Evolutionary conservation across 805 yeast genomes (phyloP), one percentile per base, ranked within the genome.

Genomic region (Ogataea paradorogensis): DNA sequence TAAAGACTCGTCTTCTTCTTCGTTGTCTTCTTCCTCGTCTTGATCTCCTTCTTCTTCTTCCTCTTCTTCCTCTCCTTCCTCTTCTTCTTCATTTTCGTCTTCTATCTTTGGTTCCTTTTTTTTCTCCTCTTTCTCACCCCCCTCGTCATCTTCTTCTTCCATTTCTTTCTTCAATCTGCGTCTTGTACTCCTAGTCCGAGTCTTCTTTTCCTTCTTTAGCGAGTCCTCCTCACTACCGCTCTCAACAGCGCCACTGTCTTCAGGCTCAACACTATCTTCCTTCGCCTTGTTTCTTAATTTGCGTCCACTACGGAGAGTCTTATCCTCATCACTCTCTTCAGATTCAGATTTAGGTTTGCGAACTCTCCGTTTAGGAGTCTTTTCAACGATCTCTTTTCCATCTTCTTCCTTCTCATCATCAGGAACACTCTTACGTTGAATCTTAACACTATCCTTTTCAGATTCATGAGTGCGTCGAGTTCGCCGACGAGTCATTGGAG

Each of bases 111-210:
- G 8, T n/a, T 25, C 27, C 11, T 25, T 13, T n/a, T 25, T 10
- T 4, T 10, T 14, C 16, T 27, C 34, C 27, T 27, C 42, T 24
- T 33, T 29, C 22, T 38, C 47, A 20, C 32, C 38, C 10, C 26
- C 40, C 15, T 28, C 27, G 5, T 15, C 38, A 14, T 30, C 45
- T 16, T 40, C 43, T 32, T 32, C 37, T 30, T 39, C 42, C 0
- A 38, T 43, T 29, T 40, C 52, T 27, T 46, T 40, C 27, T 43
- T 35, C 34, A 52, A 35, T 24, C 49, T 51, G 25, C 56, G 35
- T 33, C 51, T 40, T 6, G 52, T 42, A 30, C 46, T 46, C 15
- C 50, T 41, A 6, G 47, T 31, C 24, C 44, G 28, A 43, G 40
- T 32, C 36, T 37, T 16, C 27, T 41, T 35, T 31, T 33, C 44